Percentiles rank a stretch among this genome's conserved stretches.
Conservation (phyloP, 106 monocot species). For the Acanthochlamys bracteata region DNA sequence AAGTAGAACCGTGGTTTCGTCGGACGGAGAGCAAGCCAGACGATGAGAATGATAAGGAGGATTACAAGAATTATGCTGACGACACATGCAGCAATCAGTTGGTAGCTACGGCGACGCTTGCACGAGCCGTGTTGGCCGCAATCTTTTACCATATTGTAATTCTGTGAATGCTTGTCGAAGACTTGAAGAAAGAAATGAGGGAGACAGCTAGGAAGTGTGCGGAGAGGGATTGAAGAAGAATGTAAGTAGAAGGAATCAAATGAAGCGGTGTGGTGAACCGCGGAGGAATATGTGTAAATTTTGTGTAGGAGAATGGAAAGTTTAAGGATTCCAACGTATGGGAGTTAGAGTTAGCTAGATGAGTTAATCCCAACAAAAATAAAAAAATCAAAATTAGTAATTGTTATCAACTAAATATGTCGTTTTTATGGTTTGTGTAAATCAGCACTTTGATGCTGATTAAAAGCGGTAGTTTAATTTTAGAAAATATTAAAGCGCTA, state of each 20-base stretch:
- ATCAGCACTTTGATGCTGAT: too few species aligned
- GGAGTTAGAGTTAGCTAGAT: too few species aligned
- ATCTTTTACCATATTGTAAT: constrained; percentile 10
- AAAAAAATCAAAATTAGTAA: too few species aligned
- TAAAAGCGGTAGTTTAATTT: too few species aligned
- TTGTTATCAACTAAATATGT: too few species aligned
- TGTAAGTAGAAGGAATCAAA: background rate
- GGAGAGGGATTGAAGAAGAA: constrained; percentile 7
- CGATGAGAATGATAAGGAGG: constrained; percentile 39
- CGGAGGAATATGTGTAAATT: background rate
- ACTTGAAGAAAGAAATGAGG: background rate
- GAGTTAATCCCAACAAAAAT: too few species aligned
- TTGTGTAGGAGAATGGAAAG: too few species aligned
- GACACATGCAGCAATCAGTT: constrained; percentile 11
- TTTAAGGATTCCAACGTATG: too few species aligned
- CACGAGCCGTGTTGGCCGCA: constrained; percentile 24
- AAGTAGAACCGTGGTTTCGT: constrained; percentile 49
- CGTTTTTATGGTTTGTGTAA: too few species aligned
- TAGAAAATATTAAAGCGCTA: too few species aligned
- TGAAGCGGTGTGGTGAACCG: background rate
- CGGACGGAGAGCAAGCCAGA: constrained; percentile 67
- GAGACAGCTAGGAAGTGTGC: background rate
- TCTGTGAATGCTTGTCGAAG: background rate
- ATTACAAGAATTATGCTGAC: constrained; percentile 30
- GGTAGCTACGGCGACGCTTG: constrained; percentile 13